phyloP scores from a whole-genome alignment of 1,139 yeast species.

The Magnusiomyces sp. region DNA sequence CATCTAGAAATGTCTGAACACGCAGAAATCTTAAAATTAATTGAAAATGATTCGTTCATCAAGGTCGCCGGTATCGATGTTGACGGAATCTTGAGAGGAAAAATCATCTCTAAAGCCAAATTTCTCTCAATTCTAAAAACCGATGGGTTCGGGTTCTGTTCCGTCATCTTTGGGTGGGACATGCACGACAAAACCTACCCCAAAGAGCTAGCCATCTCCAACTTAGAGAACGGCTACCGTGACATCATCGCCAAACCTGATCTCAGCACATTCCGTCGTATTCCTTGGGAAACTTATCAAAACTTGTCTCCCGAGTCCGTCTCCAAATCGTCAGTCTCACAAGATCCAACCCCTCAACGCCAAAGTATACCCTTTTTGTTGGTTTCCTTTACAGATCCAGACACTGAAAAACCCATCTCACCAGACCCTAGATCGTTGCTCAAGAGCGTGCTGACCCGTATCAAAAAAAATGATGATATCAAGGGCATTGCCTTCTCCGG shows the following conservation, averaged over 20 bases:
- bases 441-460: slow-evolving; percentile 18
- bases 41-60: slow-evolving; percentile 20
- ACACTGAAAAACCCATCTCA: slow-evolving; percentile 24
- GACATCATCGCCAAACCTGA: slow-evolving; percentile 30
- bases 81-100: slow-evolving; percentile 34
- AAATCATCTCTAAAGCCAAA: slow-evolving; percentile 29
- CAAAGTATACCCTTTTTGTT: slow-evolving; percentile 26
- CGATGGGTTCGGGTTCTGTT: slow-evolving; percentile 32
- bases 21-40: neutral
- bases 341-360: too few species aligned
- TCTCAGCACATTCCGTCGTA: slow-evolving; percentile 21
- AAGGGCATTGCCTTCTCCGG: slow-evolving; percentile 28
- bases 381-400: slow-evolving; percentile 25
- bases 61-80: slow-evolving; percentile 34
- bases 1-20: neutral
- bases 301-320: neutral
- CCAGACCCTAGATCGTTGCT: slow-evolving; percentile 31
- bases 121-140: slow-evolving; percentile 23
- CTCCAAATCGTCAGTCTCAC: too few species aligned
- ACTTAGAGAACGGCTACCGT: slow-evolving; percentile 29
- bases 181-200: slow-evolving; percentile 31
- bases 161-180: slow-evolving; percentile 35
- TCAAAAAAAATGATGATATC: slow-evolving; percentile 12
- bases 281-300: slow-evolving; percentile 29
- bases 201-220: slow-evolving; percentile 25